Evolutionary conservation across 2,329 filamentous ascomycete species (phyloP), one percentile per base, ranked within the genome.

Genomic region (Fusarium sp.): DNA sequence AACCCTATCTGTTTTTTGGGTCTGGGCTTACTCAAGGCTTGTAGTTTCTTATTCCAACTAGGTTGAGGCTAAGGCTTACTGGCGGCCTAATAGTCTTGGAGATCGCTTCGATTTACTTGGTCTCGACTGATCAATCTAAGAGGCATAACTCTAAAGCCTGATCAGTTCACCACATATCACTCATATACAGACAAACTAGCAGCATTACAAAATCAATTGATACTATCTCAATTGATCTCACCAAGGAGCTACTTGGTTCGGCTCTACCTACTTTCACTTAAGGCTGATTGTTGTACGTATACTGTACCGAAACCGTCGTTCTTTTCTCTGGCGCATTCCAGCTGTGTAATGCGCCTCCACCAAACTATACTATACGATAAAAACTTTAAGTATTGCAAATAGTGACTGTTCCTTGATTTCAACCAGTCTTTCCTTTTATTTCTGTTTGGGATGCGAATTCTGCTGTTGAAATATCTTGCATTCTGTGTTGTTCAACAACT

Each of bases 321-420:
- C 13, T 65, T 33, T 52, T 48, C 33, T 15, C 32, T 6, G 43
- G 8, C 37, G 17, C 65, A 67, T 68, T 69, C 65, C 65, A 57
- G 51, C 40, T 19, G 19, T 13, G 20, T 37, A 55, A 45, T 43
- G 9, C 35, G 46, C 47, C 49, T 41, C 65, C 44, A 45, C 40
- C 44, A 56, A 44, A 14, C 32, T 37, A 24, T 7, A 37, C 20
- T 30, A 19, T 17, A 30, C 22, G 8, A 44, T 19, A 3, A 46
- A 48, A 65, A 52, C 48, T 48, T n/a, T 45, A 47, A 49, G 59
- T 20, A 32, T 44, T 37, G 24, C 26, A 56, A 33, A 32, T 28
- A 13, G n/a, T n/a, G n/a, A 30, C 11, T 28, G 17, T 17, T 20
- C 20, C 15, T 13, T 7, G 26, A 26, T 13, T 20, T 14, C n/a